phyloP scores from a whole-genome alignment of 129 eudicot genomes.

The Calendula officinalis region DNA sequence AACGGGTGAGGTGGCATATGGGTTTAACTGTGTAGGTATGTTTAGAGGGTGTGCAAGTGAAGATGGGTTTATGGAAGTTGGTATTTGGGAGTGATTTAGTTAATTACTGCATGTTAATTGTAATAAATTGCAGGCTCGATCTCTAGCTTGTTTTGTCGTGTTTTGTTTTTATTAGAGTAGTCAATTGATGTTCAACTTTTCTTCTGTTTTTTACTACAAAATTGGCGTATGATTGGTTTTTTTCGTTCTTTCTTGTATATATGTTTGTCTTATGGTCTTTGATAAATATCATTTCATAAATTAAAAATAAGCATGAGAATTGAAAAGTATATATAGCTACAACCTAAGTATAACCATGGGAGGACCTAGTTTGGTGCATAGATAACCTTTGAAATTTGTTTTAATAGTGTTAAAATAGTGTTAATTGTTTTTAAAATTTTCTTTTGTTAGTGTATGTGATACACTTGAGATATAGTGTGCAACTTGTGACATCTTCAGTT shows the following conservation, averaged over 20 bases:
- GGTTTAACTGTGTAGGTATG: constrained; percentile 83
- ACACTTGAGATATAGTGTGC: no score
- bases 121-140: constrained; percentile 17
- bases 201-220: background rate
- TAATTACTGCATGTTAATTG: background rate
- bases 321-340: no score
- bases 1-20: constrained; percentile 78
- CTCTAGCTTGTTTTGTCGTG: background rate
- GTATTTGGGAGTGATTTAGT: constrained; percentile 59
- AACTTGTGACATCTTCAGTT: no score
- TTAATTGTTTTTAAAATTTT: no score
- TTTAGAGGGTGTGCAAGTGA: constrained; percentile 86
- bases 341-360: no score
- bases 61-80: constrained; percentile 94
- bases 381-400: no score
- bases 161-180: background rate
- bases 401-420: no score
- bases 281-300: no score
- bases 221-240: background rate
- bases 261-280: no score
- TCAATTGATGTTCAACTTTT: background rate
- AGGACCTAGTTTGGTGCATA: no score
- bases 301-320: no score
- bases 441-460: no score
- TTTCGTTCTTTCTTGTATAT: background rate